Base-by-base conservation (phyloP, 1,284 basidiomycete genomes). In the Ceratobasidium sp. region DNA sequence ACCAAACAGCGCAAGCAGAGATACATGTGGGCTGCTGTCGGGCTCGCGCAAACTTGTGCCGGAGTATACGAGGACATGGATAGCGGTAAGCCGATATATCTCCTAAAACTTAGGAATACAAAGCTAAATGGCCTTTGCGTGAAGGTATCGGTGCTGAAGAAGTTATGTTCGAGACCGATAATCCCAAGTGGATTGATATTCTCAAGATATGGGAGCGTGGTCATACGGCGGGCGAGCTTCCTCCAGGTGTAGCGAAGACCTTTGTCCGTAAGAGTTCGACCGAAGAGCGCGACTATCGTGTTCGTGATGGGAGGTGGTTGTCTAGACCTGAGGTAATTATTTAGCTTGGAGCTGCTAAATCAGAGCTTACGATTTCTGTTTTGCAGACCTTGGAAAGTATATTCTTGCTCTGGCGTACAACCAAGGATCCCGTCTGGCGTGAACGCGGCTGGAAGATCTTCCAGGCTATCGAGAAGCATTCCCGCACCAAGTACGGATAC, bases 361-460 rank as follows among this genome's bases (percentile, higher is more conserved):
- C 64, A 23, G 12, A 40, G n/a, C 20, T 46, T 15, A 26, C 13
- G 28, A 13, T 61, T 53, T 3, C 40, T 26, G 4, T 55, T 42
- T 23, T 26, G 18, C 79, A 94, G 92, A 88, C 93, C 2, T 84
- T 93, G 7, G 93, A 94, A 82, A 91, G 89, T 66, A 88, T 93
- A 79, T 93, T 92, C 82, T 83, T 93, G 33, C 83, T 94, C 79
- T 95, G 92, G 91, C 87, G 90, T 60, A 90, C 89, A 20, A 94
- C 93, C 1, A 89, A 91, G 0, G 90, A 95, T 78, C 83, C 84
- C 20, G 88, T 87, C 66, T 95, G 94, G 94, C 86, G 94, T 60
- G 90, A 95, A 79, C 89, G 91, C 77, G 94, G 94, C 1, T 95
- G 93, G 93, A 86, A 84, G 67, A 90, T 95, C 44, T 95, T 94